phyloP scores from a whole-genome alignment of 2,329 filamentous ascomycete species.

The Xylaria sp. region DNA sequence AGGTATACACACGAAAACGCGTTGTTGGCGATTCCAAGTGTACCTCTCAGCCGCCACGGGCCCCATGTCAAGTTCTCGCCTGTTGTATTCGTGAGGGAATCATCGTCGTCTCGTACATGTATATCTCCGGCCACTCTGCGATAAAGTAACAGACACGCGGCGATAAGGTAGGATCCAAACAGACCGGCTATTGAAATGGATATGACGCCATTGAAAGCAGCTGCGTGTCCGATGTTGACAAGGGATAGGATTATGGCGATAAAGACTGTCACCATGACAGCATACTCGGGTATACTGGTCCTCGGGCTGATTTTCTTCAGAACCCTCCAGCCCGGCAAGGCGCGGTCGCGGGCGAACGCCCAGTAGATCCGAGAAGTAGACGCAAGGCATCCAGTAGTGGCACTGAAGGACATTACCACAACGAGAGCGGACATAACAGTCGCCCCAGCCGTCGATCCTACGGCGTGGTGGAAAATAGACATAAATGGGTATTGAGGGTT shows the following conservation, averaged over 20 bases:
- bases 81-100: slow-evolving; percentile 37
- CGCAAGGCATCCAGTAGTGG: slow-evolving; percentile 64
- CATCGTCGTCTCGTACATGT: slow-evolving; percentile 29
- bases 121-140: slow-evolving; percentile 40
- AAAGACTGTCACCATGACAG: slow-evolving; percentile 38
- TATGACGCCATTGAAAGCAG: slow-evolving; percentile 43
- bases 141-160: slow-evolving; percentile 36
- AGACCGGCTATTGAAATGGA: slow-evolving; percentile 43
- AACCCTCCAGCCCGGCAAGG: slow-evolving; percentile 39
- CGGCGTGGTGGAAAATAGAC: slow-evolving; percentile 64
- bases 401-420: slow-evolving; percentile 59
- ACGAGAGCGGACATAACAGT: slow-evolving; percentile 62
- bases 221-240: slow-evolving; percentile 40
- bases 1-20: slow-evolving; percentile 40
- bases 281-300: slow-evolving; percentile 40
- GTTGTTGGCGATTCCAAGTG: slow-evolving; percentile 41
- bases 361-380: slow-evolving; percentile 67
- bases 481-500: slow-evolving; percentile 67
- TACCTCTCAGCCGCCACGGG: slow-evolving; percentile 39
- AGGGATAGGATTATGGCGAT: slow-evolving; percentile 41
- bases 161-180: slow-evolving; percentile 42
- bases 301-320: slow-evolving; percentile 41
- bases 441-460: slow-evolving; percentile 58
- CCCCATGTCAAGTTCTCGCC: slow-evolving; percentile 39
- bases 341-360: slow-evolving; percentile 56